Conservation (phyloP, 2,329 filamentous ascomycete genomes). For the Alternaria infectoria region DNA sequence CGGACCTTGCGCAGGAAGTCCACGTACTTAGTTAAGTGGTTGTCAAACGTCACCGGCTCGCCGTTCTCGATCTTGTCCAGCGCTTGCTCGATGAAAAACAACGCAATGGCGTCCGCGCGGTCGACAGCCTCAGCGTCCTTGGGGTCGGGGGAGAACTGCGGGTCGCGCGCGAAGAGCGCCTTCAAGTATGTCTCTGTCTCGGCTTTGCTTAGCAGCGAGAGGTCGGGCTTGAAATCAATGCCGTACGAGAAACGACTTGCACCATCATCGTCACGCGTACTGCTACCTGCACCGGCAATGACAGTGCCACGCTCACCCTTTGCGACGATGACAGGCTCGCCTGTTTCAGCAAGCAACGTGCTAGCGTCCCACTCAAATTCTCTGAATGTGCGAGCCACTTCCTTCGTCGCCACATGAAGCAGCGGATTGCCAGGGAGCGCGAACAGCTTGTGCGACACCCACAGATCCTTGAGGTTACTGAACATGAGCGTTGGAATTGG, state of each 20-base stretch:
- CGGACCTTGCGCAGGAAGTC: slow-evolving; percentile 12
- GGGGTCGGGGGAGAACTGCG: slow-evolving; percentile 7
- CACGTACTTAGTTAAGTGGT: slow-evolving; percentile 12
- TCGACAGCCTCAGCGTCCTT: slow-evolving; percentile 12
- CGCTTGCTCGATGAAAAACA: slow-evolving; percentile 12
- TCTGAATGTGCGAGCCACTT: slow-evolving; percentile 8
- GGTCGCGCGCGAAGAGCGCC: slow-evolving; percentile 1
- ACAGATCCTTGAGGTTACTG: slow-evolving; percentile 5
- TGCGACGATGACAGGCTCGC: slow-evolving; percentile 7
- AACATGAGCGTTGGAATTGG: slow-evolving; percentile 5
- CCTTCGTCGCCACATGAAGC: slow-evolving; percentile 5
- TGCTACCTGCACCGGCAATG: slow-evolving; percentile 6
- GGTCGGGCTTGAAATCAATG: slow-evolving; percentile 13
- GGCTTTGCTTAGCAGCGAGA: background rate
- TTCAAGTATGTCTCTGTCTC: slow-evolving; percentile 11
- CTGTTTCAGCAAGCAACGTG: slow-evolving; percentile 10
- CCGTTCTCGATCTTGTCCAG: slow-evolving; percentile 10
- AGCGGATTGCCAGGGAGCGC: slow-evolving; percentile 3
- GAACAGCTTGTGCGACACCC: slow-evolving; percentile 11
- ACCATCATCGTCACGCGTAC: slow-evolving; percentile 7
- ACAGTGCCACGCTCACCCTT: slow-evolving; percentile 10
- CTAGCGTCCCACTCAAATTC: slow-evolving; percentile 15
- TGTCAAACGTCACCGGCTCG: slow-evolving; percentile 1
- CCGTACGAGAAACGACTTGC: slow-evolving; percentile 12
- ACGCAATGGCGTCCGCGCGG: slow-evolving; percentile 6